Base-by-base conservation (phyloP, 768 basidiomycete genomes). In the Boletus pseudo-olivaceus region DNA sequence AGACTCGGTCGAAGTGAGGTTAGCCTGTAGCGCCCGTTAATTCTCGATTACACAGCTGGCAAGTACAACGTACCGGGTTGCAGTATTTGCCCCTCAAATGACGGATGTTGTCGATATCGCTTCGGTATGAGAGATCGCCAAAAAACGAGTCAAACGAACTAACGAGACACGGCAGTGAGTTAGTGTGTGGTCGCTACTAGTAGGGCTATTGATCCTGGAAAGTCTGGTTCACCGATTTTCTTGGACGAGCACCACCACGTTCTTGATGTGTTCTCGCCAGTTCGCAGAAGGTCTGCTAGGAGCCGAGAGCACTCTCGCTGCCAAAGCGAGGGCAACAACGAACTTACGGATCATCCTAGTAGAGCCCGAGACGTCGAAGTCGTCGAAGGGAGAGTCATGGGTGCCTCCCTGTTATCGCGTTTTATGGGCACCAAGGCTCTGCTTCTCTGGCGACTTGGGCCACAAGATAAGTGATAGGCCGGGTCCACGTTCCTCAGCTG, bases 81-180 rank as follows among this genome's bases (percentile, higher is more conserved):
- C 65, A 67, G 42, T 62, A 67, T n/a, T 49, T 56, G 37, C 10
- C 19, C 5, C 40, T 51, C 41, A 59, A 19, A 37, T 65, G n/a
- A n/a, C 65, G 65, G 10, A 67, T 41, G 46, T 66, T 66, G 41
- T 67, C 26, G 37, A 66, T 56, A 20, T 66, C 65, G 20, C 17
- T 33, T 9, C 65, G 60, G 40, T 62, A 67, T 2, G 65, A 67
- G 46, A 66, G 65, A 20, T 66, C 62, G 11, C 65, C 65, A 48
- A 65, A 67, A 52, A 64, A 57, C 27, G 54, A 62, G 54, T 67
- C 64, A 23, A 67, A 65, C 7, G 65, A 67, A 2, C 64, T 65
- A 35, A 37, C 5, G 8, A 29, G 19, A 37, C n/a, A 2, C 10
- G 8, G 40, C 1, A 4, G 8, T 48, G 14, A 48, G 47, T 50